Evolutionary conservation across 805 yeast species (phyloP).

Genomic region (Suhomyces emberorum): DNA sequence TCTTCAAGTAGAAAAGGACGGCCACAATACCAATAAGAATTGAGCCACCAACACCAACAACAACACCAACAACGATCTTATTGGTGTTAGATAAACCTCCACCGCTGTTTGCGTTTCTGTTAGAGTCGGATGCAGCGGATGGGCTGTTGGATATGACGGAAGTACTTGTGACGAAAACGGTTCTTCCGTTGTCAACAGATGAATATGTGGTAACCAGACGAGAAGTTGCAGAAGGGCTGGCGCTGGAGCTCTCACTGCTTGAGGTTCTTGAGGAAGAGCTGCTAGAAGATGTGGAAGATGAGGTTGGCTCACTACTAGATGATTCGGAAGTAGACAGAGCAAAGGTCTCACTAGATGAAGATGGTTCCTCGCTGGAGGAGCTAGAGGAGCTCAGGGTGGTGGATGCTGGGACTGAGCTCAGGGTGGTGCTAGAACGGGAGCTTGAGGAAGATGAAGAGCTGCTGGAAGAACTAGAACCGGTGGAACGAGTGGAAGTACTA

Average conservation of each 20-base stretch:
- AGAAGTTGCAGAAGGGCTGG: slow-evolving; percentile 5
- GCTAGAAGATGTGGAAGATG: slow-evolving; percentile 1
- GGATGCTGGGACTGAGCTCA: slow-evolving; percentile 1
- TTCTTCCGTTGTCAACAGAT: slow-evolving; percentile 35
- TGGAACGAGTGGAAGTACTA: not conserved
- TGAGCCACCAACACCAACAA: slow-evolving; percentile 46
- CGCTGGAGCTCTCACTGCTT: not conserved
- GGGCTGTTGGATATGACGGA: slow-evolving; percentile 23
- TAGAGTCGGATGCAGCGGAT: slow-evolving; percentile 23
- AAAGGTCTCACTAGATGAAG: not conserved
- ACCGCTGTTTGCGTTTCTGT: slow-evolving; percentile 12
- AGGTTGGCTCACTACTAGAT: not conserved
- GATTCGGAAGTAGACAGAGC: slow-evolving; percentile 1
- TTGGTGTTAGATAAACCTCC: slow-evolving; percentile 42
- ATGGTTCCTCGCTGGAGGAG: not conserved
- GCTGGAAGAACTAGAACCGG: not conserved
- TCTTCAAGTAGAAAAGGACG: slow-evolving; percentile 33
- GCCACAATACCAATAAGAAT: slow-evolving; percentile 34
- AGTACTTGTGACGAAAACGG: slow-evolving; percentile 40
- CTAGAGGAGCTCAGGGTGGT: not conserved
- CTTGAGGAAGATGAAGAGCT: slow-evolving; percentile 2
- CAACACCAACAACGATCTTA: slow-evolving; percentile 45
- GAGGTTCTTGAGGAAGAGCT: not conserved
- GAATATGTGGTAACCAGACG: slow-evolving; percentile 23
- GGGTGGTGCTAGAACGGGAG: not conserved